These are phyloP conservation scores for Galerina sulciceps DNA, from an alignment of 768 basidiomycete species.

Conservation along the genomic window DNA sequence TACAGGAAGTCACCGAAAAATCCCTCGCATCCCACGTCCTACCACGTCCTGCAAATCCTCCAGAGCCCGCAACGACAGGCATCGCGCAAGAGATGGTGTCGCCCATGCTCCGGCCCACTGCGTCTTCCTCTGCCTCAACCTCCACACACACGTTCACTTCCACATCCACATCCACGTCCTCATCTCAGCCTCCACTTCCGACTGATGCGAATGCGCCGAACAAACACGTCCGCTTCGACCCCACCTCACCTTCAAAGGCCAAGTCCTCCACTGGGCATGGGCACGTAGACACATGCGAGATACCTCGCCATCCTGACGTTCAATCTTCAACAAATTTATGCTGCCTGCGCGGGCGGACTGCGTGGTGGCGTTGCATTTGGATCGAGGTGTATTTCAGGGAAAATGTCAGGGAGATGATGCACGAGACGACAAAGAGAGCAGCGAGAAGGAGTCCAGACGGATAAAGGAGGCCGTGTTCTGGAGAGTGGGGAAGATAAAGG, in stretches of 20 bases:
- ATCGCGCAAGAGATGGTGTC: slow-evolving; percentile 86
- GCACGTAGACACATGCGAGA: slow-evolving; percentile 73
- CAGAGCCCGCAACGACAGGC: slow-evolving; percentile 91
- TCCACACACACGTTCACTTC: slow-evolving; percentile 33
- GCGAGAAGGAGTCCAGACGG: slow-evolving; percentile 35
- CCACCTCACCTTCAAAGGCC: slow-evolving; percentile 37
- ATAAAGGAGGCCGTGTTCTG: slow-evolving; percentile 37
- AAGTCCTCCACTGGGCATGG: slow-evolving; percentile 28
- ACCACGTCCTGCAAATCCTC: slow-evolving; percentile 86
- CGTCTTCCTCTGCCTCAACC: slow-evolving; percentile 37
- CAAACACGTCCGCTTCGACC: slow-evolving; percentile 59
- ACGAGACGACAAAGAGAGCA: too few relatives aligned
- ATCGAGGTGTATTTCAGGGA: slow-evolving; percentile 90
- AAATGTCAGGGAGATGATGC: slow-evolving; percentile 31
- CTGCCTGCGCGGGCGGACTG: slow-evolving; percentile 66
- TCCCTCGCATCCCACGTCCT: slow-evolving; percentile 88
- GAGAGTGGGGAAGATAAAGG: slow-evolving; percentile 27
- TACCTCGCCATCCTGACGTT: slow-evolving; percentile 95
- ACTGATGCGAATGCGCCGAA: slow-evolving; percentile 24
- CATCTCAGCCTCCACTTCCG: slow-evolving; percentile 22
- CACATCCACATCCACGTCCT: slow-evolving; percentile 31
- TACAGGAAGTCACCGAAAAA: slow-evolving; percentile 89
- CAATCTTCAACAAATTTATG: slow-evolving; percentile 93
- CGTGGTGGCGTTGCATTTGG: slow-evolving; percentile 74
- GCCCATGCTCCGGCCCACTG: slow-evolving; percentile 69